phyloP scores from a whole-genome alignment of 495 filamentous ascomycete genomes.

The Geopyxis carbonaria region DNA sequence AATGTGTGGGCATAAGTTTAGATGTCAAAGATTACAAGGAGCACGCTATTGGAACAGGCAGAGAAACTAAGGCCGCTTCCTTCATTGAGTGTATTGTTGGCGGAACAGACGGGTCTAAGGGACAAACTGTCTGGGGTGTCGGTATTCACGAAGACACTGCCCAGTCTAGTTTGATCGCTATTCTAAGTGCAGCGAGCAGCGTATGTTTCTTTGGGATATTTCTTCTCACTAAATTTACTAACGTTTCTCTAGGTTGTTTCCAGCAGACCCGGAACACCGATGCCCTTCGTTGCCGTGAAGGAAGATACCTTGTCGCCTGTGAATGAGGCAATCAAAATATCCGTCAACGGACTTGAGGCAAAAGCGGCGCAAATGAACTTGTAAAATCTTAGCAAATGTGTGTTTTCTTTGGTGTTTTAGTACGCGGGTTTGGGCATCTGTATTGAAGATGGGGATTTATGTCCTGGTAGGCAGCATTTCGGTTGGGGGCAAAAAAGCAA shows the following conservation, averaged over 20 bases:
- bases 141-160: constrained; percentile 92
- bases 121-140: constrained; percentile 71
- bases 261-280: constrained; percentile 13
- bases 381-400: not conserved
- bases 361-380: constrained; percentile 11
- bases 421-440: no score
- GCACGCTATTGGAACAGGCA: constrained; percentile 69
- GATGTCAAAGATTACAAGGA: constrained; percentile 95
- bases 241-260: constrained; percentile 3
- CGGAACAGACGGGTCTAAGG: constrained; percentile 35
- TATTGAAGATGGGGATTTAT: no score
- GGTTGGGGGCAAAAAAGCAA: no score
- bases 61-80: constrained; percentile 73
- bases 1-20: constrained; percentile 66
- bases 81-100: constrained; percentile 79
- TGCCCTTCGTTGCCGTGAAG: constrained; percentile 6
- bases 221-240: not conserved
- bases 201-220: constrained; percentile 36
- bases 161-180: constrained; percentile 75
- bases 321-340: constrained; percentile 5
- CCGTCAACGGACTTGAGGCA: constrained; percentile 18
- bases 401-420: no score
- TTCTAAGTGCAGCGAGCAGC: constrained; percentile 74
- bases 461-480: no score
- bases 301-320: constrained; percentile 8